Evolutionary conservation across 306 rosid genomes (phyloP), one percentile per base, ranked within the genome.

Genomic region (Vigna nakashimae): DNA sequence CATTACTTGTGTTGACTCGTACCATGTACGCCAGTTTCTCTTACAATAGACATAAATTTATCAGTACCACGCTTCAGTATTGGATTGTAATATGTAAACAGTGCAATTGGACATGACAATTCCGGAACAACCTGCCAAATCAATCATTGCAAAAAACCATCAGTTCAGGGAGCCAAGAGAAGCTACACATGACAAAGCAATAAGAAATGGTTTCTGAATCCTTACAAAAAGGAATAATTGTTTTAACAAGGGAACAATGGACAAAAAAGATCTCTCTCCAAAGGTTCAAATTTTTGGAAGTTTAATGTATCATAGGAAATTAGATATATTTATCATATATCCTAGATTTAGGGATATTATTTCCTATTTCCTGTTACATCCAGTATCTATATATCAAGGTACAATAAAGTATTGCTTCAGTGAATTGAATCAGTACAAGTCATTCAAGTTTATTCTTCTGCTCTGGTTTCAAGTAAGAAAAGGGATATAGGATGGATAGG

Each of bases 61-160:
- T 34, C 87, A 45, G 89, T 80, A 43, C 98, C 98, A 48, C 95
- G 96, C 91, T 86, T 94, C 79, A 94, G 88, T 84, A 94, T 92
- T 4, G 97, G 97, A 84, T 95, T 92, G 86, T 95, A 95, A 75
- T 95, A 95, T 11, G 98, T 2, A 78, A 95, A 95, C 65, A 95
- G 71, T 42, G 98, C 93, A 82, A 95, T 71, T 28, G 98, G 98
- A 80, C 91, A 89, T 65, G 98, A 89, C 72, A 95, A 62, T 34
- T 91, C 88, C 1, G 98, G 98, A 85, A 88, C 79, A 77, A 95
- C 98, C 98, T 92, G 85, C 58, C 43, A 79, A 84, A 65, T 71
- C 75, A 78, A 43, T 51, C 82, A 80, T 30, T 24, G 30, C 75
- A 16, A 59, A 78, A 45, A 52, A 72, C 70, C 43, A 74, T 26